These are phyloP conservation scores for Apiotrichum sp. DNA, from an alignment of 1,284 basidiomycete genomes.

Conservation along the genomic window DNA sequence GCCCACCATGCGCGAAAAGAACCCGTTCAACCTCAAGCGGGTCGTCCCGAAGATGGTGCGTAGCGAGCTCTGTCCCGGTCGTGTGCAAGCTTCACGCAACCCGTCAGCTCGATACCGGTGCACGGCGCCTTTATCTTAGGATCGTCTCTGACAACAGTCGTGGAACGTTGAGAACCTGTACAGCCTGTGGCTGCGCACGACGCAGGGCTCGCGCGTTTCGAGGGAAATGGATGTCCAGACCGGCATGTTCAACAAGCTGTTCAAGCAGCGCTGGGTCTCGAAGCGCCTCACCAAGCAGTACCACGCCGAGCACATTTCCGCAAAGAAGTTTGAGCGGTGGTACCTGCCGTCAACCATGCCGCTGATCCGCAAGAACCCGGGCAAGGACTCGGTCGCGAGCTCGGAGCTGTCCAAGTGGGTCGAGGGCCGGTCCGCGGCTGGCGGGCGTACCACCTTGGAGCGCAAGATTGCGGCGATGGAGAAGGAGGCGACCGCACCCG, in stretches of 20 bases:
- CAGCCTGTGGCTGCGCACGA: conserved; percentile 65
- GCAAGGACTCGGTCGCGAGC: conserved; percentile 45
- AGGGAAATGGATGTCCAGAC: conserved; percentile 57
- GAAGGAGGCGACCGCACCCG: conserved; percentile 57
- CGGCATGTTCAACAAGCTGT: conserved; percentile 60
- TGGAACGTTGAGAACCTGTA: conserved; percentile 75
- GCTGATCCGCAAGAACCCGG: conserved; percentile 56
- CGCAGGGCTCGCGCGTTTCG: conserved; percentile 48
- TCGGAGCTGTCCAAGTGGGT: conserved; percentile 56
- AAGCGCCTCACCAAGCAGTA: conserved; percentile 89
- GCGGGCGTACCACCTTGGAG: conserved; percentile 43
- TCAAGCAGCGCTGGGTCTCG: conserved; percentile 85
- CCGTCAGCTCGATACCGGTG: too few species aligned
- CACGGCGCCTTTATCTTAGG: too few species aligned
- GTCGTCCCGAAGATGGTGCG: too few species aligned
- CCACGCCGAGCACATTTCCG: conserved; percentile 91
- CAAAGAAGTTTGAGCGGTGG: conserved; percentile 91
- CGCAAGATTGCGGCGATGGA: conserved; percentile 54
- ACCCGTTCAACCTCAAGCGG: too few species aligned
- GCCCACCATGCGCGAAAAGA: too few species aligned
- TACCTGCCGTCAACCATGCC: conserved; percentile 84
- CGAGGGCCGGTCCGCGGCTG: conserved; percentile 41
- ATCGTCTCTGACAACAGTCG: conserved; percentile 52
- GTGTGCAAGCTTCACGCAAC: too few species aligned
- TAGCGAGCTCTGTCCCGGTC: too few species aligned